Evolutionary conservation across 768 basidiomycete genomes (phyloP).

Genomic region (Naganishia vishniacii): DNA sequence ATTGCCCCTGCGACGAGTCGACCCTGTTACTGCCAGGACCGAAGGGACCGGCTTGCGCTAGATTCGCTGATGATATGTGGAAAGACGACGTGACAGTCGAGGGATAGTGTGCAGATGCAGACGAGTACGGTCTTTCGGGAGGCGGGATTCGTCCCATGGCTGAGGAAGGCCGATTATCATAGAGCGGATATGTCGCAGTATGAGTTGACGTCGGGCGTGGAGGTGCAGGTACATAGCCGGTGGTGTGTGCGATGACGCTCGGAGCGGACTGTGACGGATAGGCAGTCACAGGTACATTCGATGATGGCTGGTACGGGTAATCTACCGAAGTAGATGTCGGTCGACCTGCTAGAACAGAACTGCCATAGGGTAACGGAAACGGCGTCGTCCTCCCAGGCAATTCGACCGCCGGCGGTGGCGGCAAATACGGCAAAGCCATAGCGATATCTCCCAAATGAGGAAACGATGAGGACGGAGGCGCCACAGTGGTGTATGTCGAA

Average conservation of each 20-base stretch:
- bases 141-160: not conserved
- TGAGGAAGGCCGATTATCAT: constrained; percentile 21
- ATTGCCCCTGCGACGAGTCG: no score
- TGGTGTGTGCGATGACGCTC: not conserved
- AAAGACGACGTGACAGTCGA: constrained; percentile 13
- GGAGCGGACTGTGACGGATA: not conserved
- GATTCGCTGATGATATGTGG: not conserved
- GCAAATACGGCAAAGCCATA: not conserved
- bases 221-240: not conserved
- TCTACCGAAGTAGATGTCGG: not conserved
- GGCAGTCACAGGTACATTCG: not conserved
- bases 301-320: not conserved
- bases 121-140: constrained; percentile 6
- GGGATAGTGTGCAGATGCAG: constrained; percentile 13
- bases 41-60: not conserved
- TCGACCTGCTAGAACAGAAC: not conserved
- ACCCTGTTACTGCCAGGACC: not conserved
- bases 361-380: not conserved
- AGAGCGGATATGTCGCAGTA: constrained; percentile 13
- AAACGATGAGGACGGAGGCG: constrained; percentile 25
- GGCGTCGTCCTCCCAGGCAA: constrained; percentile 1
- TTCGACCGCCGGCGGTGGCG: not conserved
- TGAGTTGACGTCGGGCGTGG: constrained; percentile 20
- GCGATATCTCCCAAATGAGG: constrained; percentile 24
- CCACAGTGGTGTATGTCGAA: constrained; percentile 1